A percentile compares a stretch with the other conserved stretches of the same genome.
These are phyloP conservation scores for Triangularia verruculosa DNA, from an alignment of 2,329 filamentous ascomycete species.

Conservation along the genomic window DNA sequence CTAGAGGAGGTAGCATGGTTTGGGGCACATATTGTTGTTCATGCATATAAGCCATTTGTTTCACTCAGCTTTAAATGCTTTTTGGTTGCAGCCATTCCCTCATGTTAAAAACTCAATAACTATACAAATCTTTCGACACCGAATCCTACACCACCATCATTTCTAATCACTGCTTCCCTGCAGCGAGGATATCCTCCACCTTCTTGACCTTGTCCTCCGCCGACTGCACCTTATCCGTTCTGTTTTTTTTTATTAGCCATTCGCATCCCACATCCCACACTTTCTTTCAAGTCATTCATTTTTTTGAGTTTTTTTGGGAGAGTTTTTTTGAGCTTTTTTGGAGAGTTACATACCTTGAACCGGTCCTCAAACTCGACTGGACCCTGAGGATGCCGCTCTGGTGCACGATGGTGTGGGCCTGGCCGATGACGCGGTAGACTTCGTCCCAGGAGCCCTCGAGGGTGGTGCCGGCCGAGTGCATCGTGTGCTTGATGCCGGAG, in stretches of 20 bases:
- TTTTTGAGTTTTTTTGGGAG: not conserved
- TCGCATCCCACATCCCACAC: not conserved
- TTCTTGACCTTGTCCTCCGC: constrained; percentile 75
- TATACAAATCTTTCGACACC: not conserved
- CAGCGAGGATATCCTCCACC: constrained; percentile 49
- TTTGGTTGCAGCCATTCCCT: not conserved
- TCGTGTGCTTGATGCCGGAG: constrained; percentile 76
- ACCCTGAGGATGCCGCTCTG: constrained; percentile 74
- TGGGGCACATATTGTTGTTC: not conserved
- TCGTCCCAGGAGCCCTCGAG: constrained; percentile 90
- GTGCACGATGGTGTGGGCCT: constrained; percentile 77
- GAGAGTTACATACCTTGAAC: constrained; percentile 59
- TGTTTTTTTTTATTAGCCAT: constrained; percentile 33
- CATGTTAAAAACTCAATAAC: not conserved
- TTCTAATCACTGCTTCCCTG: not conserved
- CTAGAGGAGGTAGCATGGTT: not conserved
- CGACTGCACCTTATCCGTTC: constrained; percentile 82
- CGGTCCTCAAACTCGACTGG: constrained; percentile 84
- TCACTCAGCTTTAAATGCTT: not conserved
- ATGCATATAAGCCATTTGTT: not conserved
- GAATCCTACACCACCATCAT: not conserved
- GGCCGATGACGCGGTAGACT: constrained; percentile 81
- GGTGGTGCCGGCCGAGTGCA: constrained; percentile 94
- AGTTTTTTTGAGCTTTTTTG: not conserved
- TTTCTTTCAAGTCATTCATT: not conserved